These are phyloP conservation scores for Pseudonectria buxi DNA, from an alignment of 2,329 filamentous ascomycete species.

Conservation along the genomic window DNA sequence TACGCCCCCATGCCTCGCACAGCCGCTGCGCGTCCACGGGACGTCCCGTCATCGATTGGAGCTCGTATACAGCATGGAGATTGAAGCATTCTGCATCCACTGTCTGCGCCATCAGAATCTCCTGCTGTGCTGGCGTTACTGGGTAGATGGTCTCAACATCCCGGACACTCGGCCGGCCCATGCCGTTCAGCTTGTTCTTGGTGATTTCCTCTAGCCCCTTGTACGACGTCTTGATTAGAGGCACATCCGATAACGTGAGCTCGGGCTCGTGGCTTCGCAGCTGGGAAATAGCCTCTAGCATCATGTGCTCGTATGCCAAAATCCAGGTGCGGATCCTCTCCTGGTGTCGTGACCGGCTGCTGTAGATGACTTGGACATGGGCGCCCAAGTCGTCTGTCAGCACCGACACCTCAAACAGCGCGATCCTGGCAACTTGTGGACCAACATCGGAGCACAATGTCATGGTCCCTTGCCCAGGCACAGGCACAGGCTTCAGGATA, in stretches of 20 bases:
- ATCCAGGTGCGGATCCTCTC: constrained; percentile 41
- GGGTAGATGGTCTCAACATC: constrained; percentile 46
- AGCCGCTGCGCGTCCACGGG: constrained; percentile 37
- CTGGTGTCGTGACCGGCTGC: constrained; percentile 33
- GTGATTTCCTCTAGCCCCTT: constrained; percentile 39
- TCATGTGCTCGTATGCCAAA: constrained; percentile 37
- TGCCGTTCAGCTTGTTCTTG: constrained; percentile 31
- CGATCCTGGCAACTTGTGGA: constrained; percentile 38
- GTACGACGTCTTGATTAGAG: constrained; percentile 41
- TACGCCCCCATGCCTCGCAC: constrained; percentile 44
- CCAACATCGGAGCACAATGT: constrained; percentile 40
- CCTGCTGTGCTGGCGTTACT: constrained; percentile 41
- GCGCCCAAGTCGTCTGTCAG: constrained; percentile 36
- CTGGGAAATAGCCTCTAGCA: constrained; percentile 37
- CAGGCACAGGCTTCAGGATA: constrained; percentile 40
- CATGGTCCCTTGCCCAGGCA: constrained; percentile 32
- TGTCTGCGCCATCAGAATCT: constrained; percentile 41
- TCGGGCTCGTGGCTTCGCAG: constrained; percentile 37
- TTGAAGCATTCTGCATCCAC: constrained; percentile 35
- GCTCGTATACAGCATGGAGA: constrained; percentile 41
- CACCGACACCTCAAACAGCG: constrained; percentile 45
- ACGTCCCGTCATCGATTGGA: constrained; percentile 31
- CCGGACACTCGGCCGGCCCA: constrained; percentile 34
- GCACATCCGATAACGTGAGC: constrained; percentile 44
- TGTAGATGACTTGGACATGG: constrained; percentile 40